Evolutionary conservation across 352 stramenopile species (phyloP), one percentile per base, ranked within the genome.

Genomic region (Phytophthora pinifolia): DNA sequence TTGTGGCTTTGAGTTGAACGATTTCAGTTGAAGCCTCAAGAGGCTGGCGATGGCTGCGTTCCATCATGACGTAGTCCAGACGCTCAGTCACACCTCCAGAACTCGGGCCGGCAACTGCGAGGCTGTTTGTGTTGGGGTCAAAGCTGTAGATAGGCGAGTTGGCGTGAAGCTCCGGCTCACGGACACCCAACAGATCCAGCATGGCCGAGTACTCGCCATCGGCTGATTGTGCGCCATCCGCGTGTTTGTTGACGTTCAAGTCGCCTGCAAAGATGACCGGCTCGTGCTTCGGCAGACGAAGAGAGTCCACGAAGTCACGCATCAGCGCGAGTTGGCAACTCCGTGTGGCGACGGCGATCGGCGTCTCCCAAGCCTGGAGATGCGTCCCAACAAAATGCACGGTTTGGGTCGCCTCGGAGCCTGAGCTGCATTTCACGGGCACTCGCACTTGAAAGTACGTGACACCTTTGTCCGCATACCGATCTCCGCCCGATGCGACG

Each of bases 351-450:
- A 82, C 39, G 2, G 76, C 76, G 36, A 66, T 55, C 2, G 67
- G 57, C 2, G 70, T 83, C 48, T 88, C 72, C 79, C 79, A 89
- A 1, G 79, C 79, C 57, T 89, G 79, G 15, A 89, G 37, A 10
- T 89, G 79, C 14, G 79, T 88, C 2, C 67, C 79, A 25, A 89
- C 77, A 0, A 89, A 60, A 39, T 89, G 79, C 7, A 88, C 70
- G 1, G 37, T 62, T 45, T 82, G 62, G 6, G 52, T 65, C 10
- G 17, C 18, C 17, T 65, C 52, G 30, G 25, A 36, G 7, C 49
- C 60, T 9, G 31, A 43, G 12, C 18, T 41, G 33, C 27, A 47
- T 10, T 22, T 46, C 5, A 54, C 47, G 0, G 56, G 56, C 3
- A 82, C 34, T 2, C 62, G 61, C 13, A 79, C 46, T 57, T 80